Conservation (phyloP, 148 eudicot species). For the Persicaria tinctoria region DNA sequence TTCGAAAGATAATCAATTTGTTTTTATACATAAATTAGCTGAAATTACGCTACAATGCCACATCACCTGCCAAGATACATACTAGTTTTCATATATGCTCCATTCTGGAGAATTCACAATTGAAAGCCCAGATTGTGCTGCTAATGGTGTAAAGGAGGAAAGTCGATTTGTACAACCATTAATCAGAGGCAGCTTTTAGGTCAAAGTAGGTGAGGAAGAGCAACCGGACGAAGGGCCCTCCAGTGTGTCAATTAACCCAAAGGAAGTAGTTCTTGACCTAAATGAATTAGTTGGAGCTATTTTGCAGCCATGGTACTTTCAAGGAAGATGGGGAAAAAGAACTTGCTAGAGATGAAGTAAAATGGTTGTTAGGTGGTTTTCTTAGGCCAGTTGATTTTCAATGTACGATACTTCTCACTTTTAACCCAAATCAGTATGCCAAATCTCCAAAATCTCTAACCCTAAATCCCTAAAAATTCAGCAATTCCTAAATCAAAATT, state of each 20-base stretch:
- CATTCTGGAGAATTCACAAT: slow-evolving; percentile 38
- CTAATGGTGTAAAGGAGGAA: slow-evolving; percentile 25
- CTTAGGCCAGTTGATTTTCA: neutral
- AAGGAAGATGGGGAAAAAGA: neutral
- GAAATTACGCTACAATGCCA: too few species aligned
- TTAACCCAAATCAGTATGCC: neutral
- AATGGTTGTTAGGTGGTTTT: neutral
- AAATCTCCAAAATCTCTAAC: too few species aligned
- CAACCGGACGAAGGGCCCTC: neutral
- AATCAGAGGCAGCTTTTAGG: slow-evolving; percentile 9
- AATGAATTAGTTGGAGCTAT: slow-evolving; percentile 42
- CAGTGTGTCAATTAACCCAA: slow-evolving; percentile 28
- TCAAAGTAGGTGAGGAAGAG: neutral
- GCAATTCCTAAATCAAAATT: too few species aligned
- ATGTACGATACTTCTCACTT: slow-evolving; percentile 5
- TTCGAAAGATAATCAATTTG: too few species aligned
- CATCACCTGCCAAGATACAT: too few species aligned
- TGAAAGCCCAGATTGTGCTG: slow-evolving; percentile 47
- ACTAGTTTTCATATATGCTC: too few species aligned
- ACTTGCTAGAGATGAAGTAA: neutral
- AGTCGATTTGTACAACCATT: slow-evolving; percentile 25
- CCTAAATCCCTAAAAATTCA: too few species aligned
- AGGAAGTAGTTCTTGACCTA: slow-evolving; percentile 66
- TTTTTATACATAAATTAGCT: too few species aligned
- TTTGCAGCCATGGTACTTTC: slow-evolving; percentile 3